Evolutionary conservation across 2,329 filamentous ascomycete genomes (phyloP), one percentile per base, ranked within the genome.

Genomic region (Aureobasidium sp.): DNA sequence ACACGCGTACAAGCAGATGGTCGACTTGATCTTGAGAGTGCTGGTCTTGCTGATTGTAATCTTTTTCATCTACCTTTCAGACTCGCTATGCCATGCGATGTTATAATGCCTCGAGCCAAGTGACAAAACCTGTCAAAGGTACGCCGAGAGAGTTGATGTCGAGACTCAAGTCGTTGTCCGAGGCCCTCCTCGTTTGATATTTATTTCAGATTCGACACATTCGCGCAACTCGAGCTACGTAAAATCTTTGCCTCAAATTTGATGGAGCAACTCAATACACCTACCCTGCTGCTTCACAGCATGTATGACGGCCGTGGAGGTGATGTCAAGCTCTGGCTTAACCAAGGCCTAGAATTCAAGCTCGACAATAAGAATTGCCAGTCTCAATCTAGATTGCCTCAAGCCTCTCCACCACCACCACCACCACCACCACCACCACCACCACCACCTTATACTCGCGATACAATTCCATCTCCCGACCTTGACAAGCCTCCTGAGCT

Each of bases 261-360:
- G 13, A n/a, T 5, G 20, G 26, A 13, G 10, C 43, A 20, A 8
- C 32, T 47, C 3, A 17, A 46, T 6, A 27, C 29, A 1, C 55
- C 55, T 6, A 0, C 12, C 6, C 13, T 59, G 36, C 29, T 39
- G 34, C 44, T 59, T 27, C 34, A 59, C 15, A 50, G 56, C 34
- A 59, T 59, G 44, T 59, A 59, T 32, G 34, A 59, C 27, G 56
- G 56, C 20, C 44, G 56, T 50, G 44, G 56, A 20, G 56, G 24
- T 17, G 32, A 34, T 1, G 2, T 34, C 26, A 59, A 59, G 24
- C 44, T 50, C 3, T 59, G 44, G 56, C 34, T 48, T 17, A 24
- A 59, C 9, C 44, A 59, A 59, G 56, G 56, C 12, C 24, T 59
- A 1, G 43, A 26, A 10, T 9, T 50, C 8, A 17, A 36, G 5